A percentile compares a stretch with the other conserved stretches of the same genome.
These are phyloP conservation scores for Pythium angustatum DNA, from an alignment of 352 stramenopile genomes.

Conservation along the genomic window DNA sequence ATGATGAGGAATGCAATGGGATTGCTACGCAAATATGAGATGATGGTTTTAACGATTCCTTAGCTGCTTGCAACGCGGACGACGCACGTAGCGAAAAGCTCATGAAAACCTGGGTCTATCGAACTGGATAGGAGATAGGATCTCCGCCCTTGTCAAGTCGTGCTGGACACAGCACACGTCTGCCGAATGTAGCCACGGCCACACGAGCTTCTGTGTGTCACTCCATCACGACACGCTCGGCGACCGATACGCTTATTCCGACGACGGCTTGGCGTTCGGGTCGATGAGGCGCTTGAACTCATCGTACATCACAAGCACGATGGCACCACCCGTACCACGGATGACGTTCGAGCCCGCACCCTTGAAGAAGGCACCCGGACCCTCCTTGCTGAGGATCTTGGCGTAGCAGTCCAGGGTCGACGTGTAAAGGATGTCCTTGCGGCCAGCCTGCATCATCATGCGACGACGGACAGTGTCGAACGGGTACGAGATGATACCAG, in stretches of 20 bases:
- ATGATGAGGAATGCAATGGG: not conserved
- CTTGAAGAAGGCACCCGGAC: slow-evolving; percentile 97
- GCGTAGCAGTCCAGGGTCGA: slow-evolving; percentile 95
- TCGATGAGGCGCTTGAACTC: slow-evolving; percentile 96
- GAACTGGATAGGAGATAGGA: slow-evolving; percentile 29
- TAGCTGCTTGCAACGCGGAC: slow-evolving; percentile 18
- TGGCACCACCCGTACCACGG: slow-evolving; percentile 97
- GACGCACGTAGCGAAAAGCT: slow-evolving; percentile 10
- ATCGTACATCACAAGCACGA: slow-evolving; percentile 99
- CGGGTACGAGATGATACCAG: slow-evolving; percentile 95
- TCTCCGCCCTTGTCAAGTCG: slow-evolving; percentile 22
- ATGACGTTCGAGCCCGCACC: slow-evolving; percentile 98
- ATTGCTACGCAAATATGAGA: slow-evolving; percentile 35
- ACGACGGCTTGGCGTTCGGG: slow-evolving; percentile 56
- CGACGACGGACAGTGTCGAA: slow-evolving; percentile 95
- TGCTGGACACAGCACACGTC: slow-evolving; percentile 22
- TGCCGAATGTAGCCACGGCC: slow-evolving; percentile 10
- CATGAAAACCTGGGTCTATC: slow-evolving; percentile 37
- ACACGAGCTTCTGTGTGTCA: slow-evolving; percentile 23
- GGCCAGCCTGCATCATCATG: slow-evolving; percentile 98
- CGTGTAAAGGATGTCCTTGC: slow-evolving; percentile 97
- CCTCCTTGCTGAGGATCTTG: slow-evolving; percentile 98
- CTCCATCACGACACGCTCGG: slow-evolving; percentile 32
- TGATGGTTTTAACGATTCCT: slow-evolving; percentile 31
- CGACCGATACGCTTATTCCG: slow-evolving; percentile 40